Conservation (phyloP, 192 early-diverging fungal genomes). For the Kappamyces sp. region DNA sequence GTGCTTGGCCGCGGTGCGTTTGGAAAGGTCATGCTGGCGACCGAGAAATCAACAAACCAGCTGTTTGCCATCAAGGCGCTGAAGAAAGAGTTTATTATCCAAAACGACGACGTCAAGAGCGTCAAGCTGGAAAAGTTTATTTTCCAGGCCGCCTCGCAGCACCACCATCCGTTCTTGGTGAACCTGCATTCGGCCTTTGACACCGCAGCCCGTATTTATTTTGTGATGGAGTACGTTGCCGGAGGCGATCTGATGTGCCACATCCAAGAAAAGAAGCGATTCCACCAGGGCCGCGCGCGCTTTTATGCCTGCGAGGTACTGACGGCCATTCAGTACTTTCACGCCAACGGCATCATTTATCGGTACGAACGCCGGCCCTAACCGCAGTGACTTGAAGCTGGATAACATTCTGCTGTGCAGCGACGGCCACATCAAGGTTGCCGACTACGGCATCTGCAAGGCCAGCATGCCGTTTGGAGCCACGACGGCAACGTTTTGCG, state of each 20-base stretch:
- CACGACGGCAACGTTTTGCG: slow-evolving; percentile 49
- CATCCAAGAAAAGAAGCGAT: slow-evolving; percentile 80
- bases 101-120: slow-evolving; percentile 93
- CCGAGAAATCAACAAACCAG: slow-evolving; percentile 69
- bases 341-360: slow-evolving; percentile 88
- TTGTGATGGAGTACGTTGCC: slow-evolving; percentile 97
- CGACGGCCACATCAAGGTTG: slow-evolving; percentile 95
- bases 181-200: slow-evolving; percentile 96
- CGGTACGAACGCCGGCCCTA: slow-evolving; percentile 29
- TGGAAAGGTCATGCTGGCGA: slow-evolving; percentile 97
- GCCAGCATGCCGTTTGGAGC: slow-evolving; percentile 55
- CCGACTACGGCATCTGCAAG: slow-evolving; percentile 98
- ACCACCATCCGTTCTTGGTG: slow-evolving; percentile 89
- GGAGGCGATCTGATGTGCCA: slow-evolving; percentile 98
- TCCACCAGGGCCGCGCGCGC: slow-evolving; percentile 84
- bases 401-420: slow-evolving; percentile 87
- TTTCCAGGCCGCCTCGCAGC: slow-evolving; percentile 80
- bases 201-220: slow-evolving; percentile 84
- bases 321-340: slow-evolving; percentile 91
- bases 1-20: slow-evolving; percentile 96
- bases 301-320: slow-evolving; percentile 97
- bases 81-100: slow-evolving; percentile 92
- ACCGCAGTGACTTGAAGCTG: slow-evolving; percentile 78
- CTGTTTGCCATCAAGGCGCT: slow-evolving; percentile 96
- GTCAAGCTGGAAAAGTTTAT: slow-evolving; percentile 75